Evolutionary conservation across 148 eudicot species (phyloP), one percentile per base, ranked within the genome.

Genomic region (Camellia japonica): DNA sequence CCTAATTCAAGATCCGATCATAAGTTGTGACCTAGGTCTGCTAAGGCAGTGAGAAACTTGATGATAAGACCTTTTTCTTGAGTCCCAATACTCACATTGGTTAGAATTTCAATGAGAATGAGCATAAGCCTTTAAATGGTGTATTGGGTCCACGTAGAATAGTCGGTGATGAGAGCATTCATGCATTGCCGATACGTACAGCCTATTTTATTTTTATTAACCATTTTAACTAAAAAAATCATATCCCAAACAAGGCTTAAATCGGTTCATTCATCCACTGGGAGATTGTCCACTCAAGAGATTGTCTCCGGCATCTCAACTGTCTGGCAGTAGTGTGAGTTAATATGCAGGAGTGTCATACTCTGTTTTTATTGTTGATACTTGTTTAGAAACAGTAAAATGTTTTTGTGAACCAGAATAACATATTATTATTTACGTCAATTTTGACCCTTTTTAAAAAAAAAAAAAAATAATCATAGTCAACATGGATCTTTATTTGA

Each of bases 71-170:
- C 0, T 90, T 93, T 5, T 93, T 96, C 81, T 78, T 96, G 1
- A 81, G 73, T 47, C 86, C 82, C 42, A 84, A 59, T 75, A 80
- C 79, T 3, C 87, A 85, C 49, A 93, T 96, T 81, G 99, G 97
- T 43, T 88, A 98, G 46, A 88, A 93, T 82, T 96, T 96, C 49
- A 98, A 96, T 71, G 99, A 96, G 82, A 98, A 96, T 80, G 99
- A 96, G 80, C 77, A 97, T 76, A 95, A 90, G 78, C 98, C 98
- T 5, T 86, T 93, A 76, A 93, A 95, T 81, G 99, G 97, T 1
- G 69, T 59, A 8, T 90, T 89, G 2, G 89, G 68, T 14, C 91
- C 97, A 11, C 91, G 97, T 41, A 84, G 97, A 82, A 89, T 86
- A 8, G 90, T 91, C 3, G 90, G 85, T 85, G 98, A 95, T 78